Evolutionary conservation across 2,329 filamentous ascomycete species (phyloP), one percentile per base, ranked within the genome.

Genomic region (Nemania sp.): DNA sequence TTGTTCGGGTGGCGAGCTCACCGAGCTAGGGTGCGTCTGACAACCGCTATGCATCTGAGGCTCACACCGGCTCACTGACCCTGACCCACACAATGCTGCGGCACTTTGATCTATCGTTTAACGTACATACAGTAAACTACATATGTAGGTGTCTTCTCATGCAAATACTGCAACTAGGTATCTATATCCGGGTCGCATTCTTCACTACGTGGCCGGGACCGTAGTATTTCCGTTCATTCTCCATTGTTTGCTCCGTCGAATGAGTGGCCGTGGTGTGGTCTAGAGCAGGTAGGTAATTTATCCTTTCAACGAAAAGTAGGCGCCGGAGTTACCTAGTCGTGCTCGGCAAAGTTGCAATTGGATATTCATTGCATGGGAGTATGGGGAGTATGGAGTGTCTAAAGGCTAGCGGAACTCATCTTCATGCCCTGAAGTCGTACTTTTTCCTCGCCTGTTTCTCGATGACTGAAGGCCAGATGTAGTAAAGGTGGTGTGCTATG

Each of bases 371-470:
- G 35, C 41, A 20, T 58, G 51, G 56, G 47, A 29, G 29, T 22
- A 38, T 45, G 35, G 35, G 18, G n/a, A 29, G 29, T 35, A n/a
- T n/a, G n/a, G n/a, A n/a, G n/a, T 26, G 29, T 26, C 52, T 1
- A 11, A 20, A 15, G 45, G 15, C 8, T 3, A 5, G 18, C 47
- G n/a, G 18, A 13, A 15, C 29, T 43, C 43, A 15, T 41, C 32
- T 22, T 64, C 32, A 70, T 11, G 55, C 26, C 45, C 55, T 61
- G 51, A 77, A 78, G 41, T 76, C 71, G 51, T 79, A 79, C 66
- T 79, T 79, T 69, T 71, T 76, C 54, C 76, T 73, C 6, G 78
- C 78, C 57, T 68, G 51, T 4, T 62, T 51, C 64, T 79, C 78
- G 2, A 79, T 73, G 7, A 77, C 69, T 1, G 73, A 73, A 3